Evolutionary conservation across 164 flowering plant genomes (phyloP).

Genomic region (Berberis thunbergii): DNA sequence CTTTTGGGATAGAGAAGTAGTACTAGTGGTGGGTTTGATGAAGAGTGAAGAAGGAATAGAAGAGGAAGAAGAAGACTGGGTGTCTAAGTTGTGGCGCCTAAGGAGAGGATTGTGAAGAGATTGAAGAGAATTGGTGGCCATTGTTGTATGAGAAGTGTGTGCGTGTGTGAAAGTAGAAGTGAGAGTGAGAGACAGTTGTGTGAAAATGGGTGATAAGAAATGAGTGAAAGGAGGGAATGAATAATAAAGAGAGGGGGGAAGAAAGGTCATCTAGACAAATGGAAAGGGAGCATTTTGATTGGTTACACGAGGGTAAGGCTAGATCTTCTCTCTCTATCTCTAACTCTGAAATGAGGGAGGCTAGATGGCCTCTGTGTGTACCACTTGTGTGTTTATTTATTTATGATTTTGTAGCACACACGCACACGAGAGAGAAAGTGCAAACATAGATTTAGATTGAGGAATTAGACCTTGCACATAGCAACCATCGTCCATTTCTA

Average conservation of each 20-base stretch:
- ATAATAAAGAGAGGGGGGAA: slow-evolving; percentile 23
- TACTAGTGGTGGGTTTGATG: slow-evolving; percentile 25
- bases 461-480: too few species aligned
- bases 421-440: too few species aligned
- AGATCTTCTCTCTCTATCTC: slow-evolving; percentile 19
- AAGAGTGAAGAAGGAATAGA: slow-evolving; percentile 13
- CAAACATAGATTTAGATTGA: too few species aligned
- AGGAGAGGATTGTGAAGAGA: slow-evolving; percentile 25
- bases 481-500: too few species aligned
- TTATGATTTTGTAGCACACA: too few species aligned
- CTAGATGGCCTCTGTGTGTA: too few species aligned
- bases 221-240: slow-evolving; percentile 15
- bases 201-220: not conserved
- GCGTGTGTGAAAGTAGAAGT: slow-evolving; percentile 5
- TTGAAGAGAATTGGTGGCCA: slow-evolving; percentile 40
- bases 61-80: slow-evolving; percentile 13
- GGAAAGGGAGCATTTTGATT: slow-evolving; percentile 29
- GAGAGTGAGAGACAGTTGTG: slow-evolving; percentile 11
- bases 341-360: not conserved
- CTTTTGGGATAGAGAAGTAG: slow-evolving; percentile 14
- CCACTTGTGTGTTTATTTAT: too few species aligned
- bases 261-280: slow-evolving; percentile 15
- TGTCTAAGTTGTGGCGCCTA: slow-evolving; percentile 19
- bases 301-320: slow-evolving; percentile 43
- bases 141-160: not conserved